These are phyloP conservation scores for Magnaporthiopsis incrustans DNA, from an alignment of 2,329 filamentous ascomycete genomes.

Conservation along the genomic window DNA sequence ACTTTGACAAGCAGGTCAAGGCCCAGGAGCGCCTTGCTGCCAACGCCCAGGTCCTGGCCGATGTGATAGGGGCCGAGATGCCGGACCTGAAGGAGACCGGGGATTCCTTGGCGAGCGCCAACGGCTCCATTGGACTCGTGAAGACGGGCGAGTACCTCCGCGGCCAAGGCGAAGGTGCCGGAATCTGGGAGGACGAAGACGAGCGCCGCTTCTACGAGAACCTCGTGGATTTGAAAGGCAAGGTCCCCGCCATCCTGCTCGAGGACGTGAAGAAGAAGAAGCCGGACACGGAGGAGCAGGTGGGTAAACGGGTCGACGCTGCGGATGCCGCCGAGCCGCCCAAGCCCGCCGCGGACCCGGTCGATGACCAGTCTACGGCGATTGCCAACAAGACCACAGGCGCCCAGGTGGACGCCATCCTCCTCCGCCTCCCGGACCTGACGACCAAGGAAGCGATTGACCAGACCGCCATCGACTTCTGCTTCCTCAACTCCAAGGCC, in stretches of 20 bases:
- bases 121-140: constrained; percentile 81
- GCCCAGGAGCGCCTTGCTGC: constrained; percentile 81
- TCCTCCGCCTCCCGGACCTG: constrained; percentile 82
- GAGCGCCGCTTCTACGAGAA: constrained; percentile 98
- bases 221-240: constrained; percentile 86
- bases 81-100: constrained; percentile 84
- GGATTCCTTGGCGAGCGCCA: constrained; percentile 53
- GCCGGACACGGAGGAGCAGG: constrained; percentile 68
- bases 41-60: constrained; percentile 86
- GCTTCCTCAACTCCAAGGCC: constrained; percentile 96
- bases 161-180: constrained; percentile 80
- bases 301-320: constrained; percentile 64
- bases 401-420: constrained; percentile 86
- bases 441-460: constrained; percentile 89
- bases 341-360: constrained; percentile 40
- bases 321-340: constrained; percentile 37
- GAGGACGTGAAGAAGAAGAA: constrained; percentile 97
- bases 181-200: constrained; percentile 98
- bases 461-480: constrained; percentile 90
- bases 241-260: constrained; percentile 86
- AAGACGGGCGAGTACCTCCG: constrained; percentile 91
- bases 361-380: constrained; percentile 80
- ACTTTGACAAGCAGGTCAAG: constrained; percentile 90
- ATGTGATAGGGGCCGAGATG: constrained; percentile 85
- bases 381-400: constrained; percentile 98